A percentile compares a stretch with the other conserved stretches of the same genome.
Evolutionary conservation across 2,329 filamentous ascomycete genomes (phyloP).

Genomic region (Elsinoe batatas): DNA sequence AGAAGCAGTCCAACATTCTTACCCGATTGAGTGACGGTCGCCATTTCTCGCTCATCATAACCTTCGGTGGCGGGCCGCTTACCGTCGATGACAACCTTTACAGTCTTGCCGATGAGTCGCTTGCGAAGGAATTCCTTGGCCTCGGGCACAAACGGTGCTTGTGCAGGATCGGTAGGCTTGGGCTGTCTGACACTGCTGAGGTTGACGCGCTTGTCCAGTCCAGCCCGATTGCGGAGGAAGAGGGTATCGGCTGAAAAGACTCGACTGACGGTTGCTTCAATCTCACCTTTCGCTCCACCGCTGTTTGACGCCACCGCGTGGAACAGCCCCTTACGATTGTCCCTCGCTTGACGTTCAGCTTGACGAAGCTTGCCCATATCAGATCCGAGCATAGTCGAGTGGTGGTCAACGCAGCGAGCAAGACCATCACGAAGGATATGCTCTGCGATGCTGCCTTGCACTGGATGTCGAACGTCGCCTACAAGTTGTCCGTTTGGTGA

Average conservation of each 20-base stretch:
- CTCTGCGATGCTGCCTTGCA: conserved; percentile 72
- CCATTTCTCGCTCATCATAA: conserved; percentile 91
- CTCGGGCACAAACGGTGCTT: conserved; percentile 80
- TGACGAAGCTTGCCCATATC: conserved; percentile 80
- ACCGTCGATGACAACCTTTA: conserved; percentile 80
- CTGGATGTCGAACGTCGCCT: conserved; percentile 72
- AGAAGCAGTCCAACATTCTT: conserved; percentile 78
- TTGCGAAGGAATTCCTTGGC: conserved; percentile 95
- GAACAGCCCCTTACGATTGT: conserved; percentile 67
- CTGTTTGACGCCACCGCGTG: conserved; percentile 65
- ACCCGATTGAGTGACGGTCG: conserved; percentile 70
- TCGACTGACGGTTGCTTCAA: conserved; percentile 75
- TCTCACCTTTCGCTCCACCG: conserved; percentile 48
- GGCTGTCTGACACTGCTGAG: conserved; percentile 89
- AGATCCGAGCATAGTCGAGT: conserved; percentile 80
- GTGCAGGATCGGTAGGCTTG: conserved; percentile 76
- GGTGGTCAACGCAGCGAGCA: conserved; percentile 88
- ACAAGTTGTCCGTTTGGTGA: conserved; percentile 90
- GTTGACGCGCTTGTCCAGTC: conserved; percentile 79
- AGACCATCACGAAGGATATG: conserved; percentile 83
- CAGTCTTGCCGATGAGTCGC: conserved; percentile 90
- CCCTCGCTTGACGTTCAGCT: conserved; percentile 78
- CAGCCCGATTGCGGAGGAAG: conserved; percentile 73
- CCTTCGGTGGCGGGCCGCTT: conserved; percentile 81
- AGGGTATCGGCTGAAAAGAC: conserved; percentile 84